These are phyloP conservation scores for Eucommia ulmoides DNA, from an alignment of 257 asterid genomes.

Conservation along the genomic window DNA sequence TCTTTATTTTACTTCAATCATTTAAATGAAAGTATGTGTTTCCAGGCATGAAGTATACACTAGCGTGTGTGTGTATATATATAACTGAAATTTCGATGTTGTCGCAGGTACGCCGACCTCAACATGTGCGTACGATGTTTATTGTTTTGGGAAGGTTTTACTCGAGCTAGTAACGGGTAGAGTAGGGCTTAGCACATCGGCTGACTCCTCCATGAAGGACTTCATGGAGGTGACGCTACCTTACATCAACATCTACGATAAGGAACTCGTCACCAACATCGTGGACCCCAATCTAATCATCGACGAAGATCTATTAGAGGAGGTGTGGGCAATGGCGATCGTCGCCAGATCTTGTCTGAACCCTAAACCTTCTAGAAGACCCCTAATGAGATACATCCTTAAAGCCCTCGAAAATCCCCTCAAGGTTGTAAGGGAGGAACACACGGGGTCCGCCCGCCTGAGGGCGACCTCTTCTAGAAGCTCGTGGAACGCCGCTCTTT, in stretches of 20 bases:
- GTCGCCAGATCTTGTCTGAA: slow-evolving; percentile 17
- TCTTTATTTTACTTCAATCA: too few species aligned
- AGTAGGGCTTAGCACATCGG: slow-evolving; percentile 7
- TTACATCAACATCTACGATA: slow-evolving; percentile 8
- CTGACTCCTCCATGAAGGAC: slow-evolving; percentile 7
- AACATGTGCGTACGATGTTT: slow-evolving; percentile 13
- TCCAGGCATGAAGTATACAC: too few species aligned
- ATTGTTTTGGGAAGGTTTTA: slow-evolving; percentile 16
- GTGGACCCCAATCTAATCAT: slow-evolving; percentile 13
- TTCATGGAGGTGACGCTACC: slow-evolving; percentile 9
- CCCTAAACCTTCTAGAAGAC: slow-evolving; percentile 8
- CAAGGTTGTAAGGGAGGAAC: slow-evolving; percentile 16
- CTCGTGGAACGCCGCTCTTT: slow-evolving; percentile 36
- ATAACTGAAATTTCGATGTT: background rate
- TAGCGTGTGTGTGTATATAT: background rate
- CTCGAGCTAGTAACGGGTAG: slow-evolving; percentile 18
- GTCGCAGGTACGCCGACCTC: slow-evolving; percentile 7
- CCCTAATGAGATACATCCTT: slow-evolving; percentile 12
- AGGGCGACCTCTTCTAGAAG: slow-evolving; percentile 41
- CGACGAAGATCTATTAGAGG: slow-evolving; percentile 14
- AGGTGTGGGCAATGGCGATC: slow-evolving; percentile 19
- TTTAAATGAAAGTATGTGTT: too few species aligned
- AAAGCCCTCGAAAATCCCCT: slow-evolving; percentile 13
- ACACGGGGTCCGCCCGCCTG: slow-evolving; percentile 27
- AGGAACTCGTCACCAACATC: slow-evolving; percentile 7